phyloP scores from a whole-genome alignment of 805 yeast genomes.

The Wickerhamiella cacticola region DNA sequence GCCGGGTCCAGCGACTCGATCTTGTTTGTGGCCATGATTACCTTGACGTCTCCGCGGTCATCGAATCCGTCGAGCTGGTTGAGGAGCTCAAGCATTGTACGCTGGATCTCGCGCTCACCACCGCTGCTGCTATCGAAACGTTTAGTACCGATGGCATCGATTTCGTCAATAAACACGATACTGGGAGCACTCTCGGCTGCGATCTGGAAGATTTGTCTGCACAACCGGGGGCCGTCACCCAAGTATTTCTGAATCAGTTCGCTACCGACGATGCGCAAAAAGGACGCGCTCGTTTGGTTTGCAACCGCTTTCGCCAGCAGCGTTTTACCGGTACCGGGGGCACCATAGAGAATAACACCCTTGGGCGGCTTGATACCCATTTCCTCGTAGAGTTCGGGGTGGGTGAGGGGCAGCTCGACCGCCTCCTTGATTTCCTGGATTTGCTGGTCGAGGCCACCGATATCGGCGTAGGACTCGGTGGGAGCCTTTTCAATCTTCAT shows the following conservation, averaged over 20 bases:
- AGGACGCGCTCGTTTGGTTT: constrained; percentile 92
- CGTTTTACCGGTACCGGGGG: constrained; percentile 97
- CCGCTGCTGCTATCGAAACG: constrained; percentile 86
- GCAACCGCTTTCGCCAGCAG: constrained; percentile 95
- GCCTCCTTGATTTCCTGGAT: constrained; percentile 97
- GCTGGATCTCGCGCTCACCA: constrained; percentile 93
- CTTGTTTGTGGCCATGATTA: constrained; percentile 95
- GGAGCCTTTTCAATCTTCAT: constrained; percentile 98
- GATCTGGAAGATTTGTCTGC: constrained; percentile 87
- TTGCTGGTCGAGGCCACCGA: constrained; percentile 92
- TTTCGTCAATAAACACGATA: constrained; percentile 96
- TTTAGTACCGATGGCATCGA: constrained; percentile 98
- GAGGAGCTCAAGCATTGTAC: constrained; percentile 92
- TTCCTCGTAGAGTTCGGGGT: constrained; percentile 93
- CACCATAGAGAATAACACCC: constrained; percentile 93
- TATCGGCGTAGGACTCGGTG: constrained; percentile 89
- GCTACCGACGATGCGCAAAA: constrained; percentile 90
- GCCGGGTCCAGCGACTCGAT: constrained; percentile 94
- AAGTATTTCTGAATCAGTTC: constrained; percentile 93
- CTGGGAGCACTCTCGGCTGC: constrained; percentile 97
- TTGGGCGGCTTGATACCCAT: constrained; percentile 99
- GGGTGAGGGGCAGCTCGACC: constrained; percentile 89
- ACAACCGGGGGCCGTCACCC: constrained; percentile 94
- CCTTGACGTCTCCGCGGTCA: constrained; percentile 94
- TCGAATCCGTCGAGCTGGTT: constrained; percentile 96